Conservation (phyloP, 306 rosid species). For the Oxytropis ochrocephala region DNA sequence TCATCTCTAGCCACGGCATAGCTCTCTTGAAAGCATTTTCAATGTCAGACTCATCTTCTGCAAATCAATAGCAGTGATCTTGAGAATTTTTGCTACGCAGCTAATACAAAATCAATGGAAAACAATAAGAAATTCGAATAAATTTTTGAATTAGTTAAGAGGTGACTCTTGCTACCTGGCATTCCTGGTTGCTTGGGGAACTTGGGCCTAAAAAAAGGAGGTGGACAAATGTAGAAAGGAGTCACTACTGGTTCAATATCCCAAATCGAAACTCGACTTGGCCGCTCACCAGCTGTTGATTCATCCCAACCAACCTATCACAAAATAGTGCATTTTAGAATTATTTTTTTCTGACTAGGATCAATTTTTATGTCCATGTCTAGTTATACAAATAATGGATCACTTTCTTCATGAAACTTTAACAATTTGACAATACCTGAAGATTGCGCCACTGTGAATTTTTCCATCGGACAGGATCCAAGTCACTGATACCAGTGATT, state of each 20-base stretch:
- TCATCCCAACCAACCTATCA: constrained; percentile 99
- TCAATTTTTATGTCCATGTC: background rate
- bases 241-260: constrained; percentile 94
- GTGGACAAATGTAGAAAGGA: constrained; percentile 95
- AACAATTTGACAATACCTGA: constrained; percentile 45
- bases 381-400: constrained; percentile 2
- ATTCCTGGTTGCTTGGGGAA: constrained; percentile 91
- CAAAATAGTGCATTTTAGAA: background rate
- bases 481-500: constrained; percentile 76
- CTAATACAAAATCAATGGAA: background rate
- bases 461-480: constrained; percentile 86
- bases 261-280: constrained; percentile 87
- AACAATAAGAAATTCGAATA: background rate
- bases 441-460: constrained; percentile 95
- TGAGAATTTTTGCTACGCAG: background rate
- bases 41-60: constrained; percentile 87
- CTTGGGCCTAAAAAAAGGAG: constrained; percentile 95
- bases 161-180: constrained; percentile 56
- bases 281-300: constrained; percentile 94
- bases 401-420: background rate
- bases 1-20: constrained; percentile 99
- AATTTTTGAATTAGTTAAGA: background rate
- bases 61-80: constrained; percentile 18
- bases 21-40: constrained; percentile 91
- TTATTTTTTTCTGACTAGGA: background rate